These are phyloP conservation scores for Vaccinium vitisidaea DNA, from an alignment of 148 eudicot species.

Conservation along the genomic window DNA sequence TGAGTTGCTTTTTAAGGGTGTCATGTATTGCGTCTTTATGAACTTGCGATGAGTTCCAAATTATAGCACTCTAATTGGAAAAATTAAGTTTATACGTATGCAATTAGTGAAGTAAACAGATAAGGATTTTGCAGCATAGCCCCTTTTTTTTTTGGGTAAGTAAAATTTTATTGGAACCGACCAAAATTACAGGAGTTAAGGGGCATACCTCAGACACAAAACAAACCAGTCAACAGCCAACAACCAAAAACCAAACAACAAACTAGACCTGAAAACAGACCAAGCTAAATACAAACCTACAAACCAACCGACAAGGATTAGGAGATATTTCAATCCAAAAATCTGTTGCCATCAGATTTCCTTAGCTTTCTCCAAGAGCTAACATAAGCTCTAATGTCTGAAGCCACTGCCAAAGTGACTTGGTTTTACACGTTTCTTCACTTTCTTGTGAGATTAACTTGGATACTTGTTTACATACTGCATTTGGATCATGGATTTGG, in stretches of 20 bases:
- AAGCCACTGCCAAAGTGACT: neutral
- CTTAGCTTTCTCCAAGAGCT: too few relatives aligned
- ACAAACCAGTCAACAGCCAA: too few relatives aligned
- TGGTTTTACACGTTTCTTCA: neutral
- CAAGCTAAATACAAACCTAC: too few relatives aligned
- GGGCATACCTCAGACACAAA: too few relatives aligned
- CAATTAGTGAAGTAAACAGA: neutral
- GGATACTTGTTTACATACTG: neutral
- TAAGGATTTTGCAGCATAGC: neutral
- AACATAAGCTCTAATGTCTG: too few relatives aligned
- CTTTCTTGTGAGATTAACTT: neutral
- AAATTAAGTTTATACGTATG: neutral
- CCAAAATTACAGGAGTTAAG: too few relatives aligned
- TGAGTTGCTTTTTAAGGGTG: neutral
- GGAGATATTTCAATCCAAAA: too few relatives aligned
- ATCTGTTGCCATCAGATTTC: too few relatives aligned
- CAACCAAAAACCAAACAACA: too few relatives aligned
- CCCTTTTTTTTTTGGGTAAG: neutral
- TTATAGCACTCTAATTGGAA: neutral
- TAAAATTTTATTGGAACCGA: too few relatives aligned
- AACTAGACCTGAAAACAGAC: too few relatives aligned
- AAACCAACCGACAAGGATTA: too few relatives aligned
- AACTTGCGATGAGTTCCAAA: neutral
- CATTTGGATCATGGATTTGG: neutral
- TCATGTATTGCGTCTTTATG: neutral